Percentiles rank a stretch among this genome's conserved stretches.
phyloP scores from a whole-genome alignment of 768 basidiomycete genomes.

The Lactifluus piperatus region DNA sequence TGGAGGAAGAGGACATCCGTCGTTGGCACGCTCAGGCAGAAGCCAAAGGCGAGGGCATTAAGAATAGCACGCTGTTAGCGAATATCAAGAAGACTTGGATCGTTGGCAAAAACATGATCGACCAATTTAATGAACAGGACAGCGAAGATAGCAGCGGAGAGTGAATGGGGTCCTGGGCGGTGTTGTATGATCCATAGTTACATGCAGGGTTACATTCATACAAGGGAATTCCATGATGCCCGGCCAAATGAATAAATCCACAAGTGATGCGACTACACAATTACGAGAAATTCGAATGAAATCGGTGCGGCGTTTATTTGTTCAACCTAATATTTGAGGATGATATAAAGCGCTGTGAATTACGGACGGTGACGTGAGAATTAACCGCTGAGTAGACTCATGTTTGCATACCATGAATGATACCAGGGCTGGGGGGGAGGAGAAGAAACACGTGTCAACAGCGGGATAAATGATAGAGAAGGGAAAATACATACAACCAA shows the following conservation, averaged over 20 bases:
- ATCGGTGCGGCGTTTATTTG: not conserved
- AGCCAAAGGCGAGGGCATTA: slow-evolving; percentile 44
- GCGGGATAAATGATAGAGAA: not conserved
- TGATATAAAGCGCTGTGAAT: slow-evolving; percentile 64
- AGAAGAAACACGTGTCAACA: slow-evolving; percentile 14
- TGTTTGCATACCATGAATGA: slow-evolving; percentile 51
- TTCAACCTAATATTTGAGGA: slow-evolving; percentile 57
- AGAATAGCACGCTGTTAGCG: slow-evolving; percentile 35
- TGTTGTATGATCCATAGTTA: not conserved
- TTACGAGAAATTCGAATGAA: not conserved
- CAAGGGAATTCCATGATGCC: not conserved
- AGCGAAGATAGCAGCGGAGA: slow-evolving; percentile 24
- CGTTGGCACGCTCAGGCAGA: slow-evolving; percentile 62
- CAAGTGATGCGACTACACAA: not conserved
- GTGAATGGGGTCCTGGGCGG: slow-evolving; percentile 2
- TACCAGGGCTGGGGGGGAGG: slow-evolving; percentile 48
- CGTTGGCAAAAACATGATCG: slow-evolving; percentile 64
- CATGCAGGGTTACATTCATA: not conserved
- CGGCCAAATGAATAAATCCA: not conserved
- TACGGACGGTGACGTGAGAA: not conserved
- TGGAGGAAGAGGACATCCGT: slow-evolving; percentile 86
- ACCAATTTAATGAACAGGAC: slow-evolving; percentile 75
- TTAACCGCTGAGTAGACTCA: not conserved
- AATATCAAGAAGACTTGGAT: slow-evolving; percentile 62
- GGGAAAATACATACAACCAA: slow-evolving; percentile 55